phyloP scores from a whole-genome alignment of 2,329 filamentous ascomycete genomes.

The Penicillium frequentans region DNA sequence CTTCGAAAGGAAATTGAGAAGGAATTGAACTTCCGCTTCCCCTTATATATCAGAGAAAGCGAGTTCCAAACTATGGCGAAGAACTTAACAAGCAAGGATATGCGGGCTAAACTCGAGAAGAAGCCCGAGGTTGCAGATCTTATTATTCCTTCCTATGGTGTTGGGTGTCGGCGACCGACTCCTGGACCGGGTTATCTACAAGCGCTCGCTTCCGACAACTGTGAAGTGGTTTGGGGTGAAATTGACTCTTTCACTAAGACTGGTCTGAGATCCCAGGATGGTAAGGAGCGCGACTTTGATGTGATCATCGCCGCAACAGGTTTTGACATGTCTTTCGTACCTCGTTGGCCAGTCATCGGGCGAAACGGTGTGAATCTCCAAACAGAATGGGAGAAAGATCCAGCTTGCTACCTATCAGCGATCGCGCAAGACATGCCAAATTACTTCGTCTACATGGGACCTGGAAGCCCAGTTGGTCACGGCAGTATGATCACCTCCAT shows the following conservation, averaged over 20 bases:
- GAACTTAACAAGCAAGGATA: not conserved
- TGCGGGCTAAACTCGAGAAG: not conserved
- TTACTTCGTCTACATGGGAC: constrained; percentile 22
- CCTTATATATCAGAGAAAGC: not conserved
- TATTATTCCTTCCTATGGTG: not conserved
- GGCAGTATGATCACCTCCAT: not conserved
- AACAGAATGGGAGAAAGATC: constrained; percentile 20
- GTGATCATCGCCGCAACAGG: constrained; percentile 43
- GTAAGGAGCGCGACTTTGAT: constrained; percentile 25
- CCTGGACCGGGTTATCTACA: constrained; percentile 6
- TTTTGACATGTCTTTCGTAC: constrained; percentile 41
- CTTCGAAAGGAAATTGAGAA: constrained; percentile 10
- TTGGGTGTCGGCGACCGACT: constrained; percentile 3
- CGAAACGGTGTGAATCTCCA: constrained; percentile 19
- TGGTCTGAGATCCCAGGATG: constrained; percentile 22
- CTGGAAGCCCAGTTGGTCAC: not conserved
- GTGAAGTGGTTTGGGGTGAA: constrained; percentile 15
- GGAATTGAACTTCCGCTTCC: not conserved
- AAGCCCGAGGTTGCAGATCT: not conserved
- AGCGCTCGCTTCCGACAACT: constrained; percentile 20
- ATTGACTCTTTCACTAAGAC: constrained; percentile 24
- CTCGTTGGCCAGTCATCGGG: constrained; percentile 37
- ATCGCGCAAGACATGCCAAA: constrained; percentile 24
- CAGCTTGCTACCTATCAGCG: constrained; percentile 25
- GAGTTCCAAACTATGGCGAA: not conserved